Base-by-base conservation (phyloP, 192 early-diverging fungal species). In the Mortierella alpina region DNA sequence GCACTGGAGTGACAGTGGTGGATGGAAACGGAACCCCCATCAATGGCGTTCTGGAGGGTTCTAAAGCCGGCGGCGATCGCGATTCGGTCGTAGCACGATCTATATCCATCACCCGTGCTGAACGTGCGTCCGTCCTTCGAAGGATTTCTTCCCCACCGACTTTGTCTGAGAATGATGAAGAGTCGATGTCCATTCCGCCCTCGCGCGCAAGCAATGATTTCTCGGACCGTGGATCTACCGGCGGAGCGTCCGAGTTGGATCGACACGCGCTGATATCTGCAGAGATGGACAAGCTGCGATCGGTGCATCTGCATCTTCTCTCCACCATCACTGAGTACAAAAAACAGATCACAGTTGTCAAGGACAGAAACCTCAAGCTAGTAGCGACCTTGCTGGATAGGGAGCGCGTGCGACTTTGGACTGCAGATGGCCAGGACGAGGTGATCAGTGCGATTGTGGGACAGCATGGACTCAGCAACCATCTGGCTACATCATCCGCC, bases 201-300 rank as follows among this genome's bases (percentile, higher is more conserved):
- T 66, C 57, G 3, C 64, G 65, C 11, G 63, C 60, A 1, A 80
- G 70, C 69, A 45, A 68, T 22, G 77, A 80, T 0, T 80, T 63
- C 41, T 80, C 77, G 10, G 70, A 80, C 45, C 63, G 49, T 2
- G 62, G 63, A 13, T 70, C 68, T 4, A 65, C 55, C 15, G 50
- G 20, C 41, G 65, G 65, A 54, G 50, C 40, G 10, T 71, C 71
- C 3, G 84, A 84, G 9, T 20, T 80, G 59, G 86, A 88, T 49
- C 80, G 83, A 1, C 83, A 84, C 51, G 80, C 85, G 6, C 45
- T 84, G 63, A 84, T 86, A 49, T 62, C 84, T 3, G 73, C 82
- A n/a, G 87, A 88, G 59, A 75, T 88, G 63, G 87, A 86, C 40
- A 85, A 82, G 61, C 55, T 86, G 15, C 73, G 84, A 0, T 56